A percentile compares a stretch with the other conserved stretches of the same genome.
Conservation (phyloP, 2,329 filamentous ascomycete species). For the Daldinia sp. region DNA sequence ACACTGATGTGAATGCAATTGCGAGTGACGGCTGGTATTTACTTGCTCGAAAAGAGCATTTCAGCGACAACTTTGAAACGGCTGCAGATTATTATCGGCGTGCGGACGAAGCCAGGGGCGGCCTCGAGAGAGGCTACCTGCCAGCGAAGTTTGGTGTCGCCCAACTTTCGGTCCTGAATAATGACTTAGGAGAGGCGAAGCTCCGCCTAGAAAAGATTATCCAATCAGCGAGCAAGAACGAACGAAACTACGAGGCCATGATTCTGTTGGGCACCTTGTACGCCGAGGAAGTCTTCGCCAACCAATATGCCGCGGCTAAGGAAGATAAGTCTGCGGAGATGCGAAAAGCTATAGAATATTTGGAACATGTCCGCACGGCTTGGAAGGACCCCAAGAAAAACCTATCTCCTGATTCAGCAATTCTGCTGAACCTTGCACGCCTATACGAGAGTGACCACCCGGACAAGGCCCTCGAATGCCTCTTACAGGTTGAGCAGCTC, state of each 20-base stretch:
- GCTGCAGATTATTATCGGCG: constrained; percentile 88
- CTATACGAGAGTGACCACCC: constrained; percentile 87
- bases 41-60: constrained; percentile 89
- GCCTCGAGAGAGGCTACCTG: constrained; percentile 87
- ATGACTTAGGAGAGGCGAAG: constrained; percentile 90
- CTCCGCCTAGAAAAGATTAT: constrained; percentile 94
- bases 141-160: constrained; percentile 95
- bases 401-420: constrained; percentile 80
- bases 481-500: constrained; percentile 90
- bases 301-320: constrained; percentile 73
- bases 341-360: constrained; percentile 84
- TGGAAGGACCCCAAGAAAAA: constrained; percentile 96
- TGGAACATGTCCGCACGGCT: constrained; percentile 83
- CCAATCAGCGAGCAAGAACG: constrained; percentile 74
- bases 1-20: constrained; percentile 94
- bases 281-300: constrained; percentile 90
- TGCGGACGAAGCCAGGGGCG: constrained; percentile 90
- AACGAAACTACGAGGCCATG: constrained; percentile 80
- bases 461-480: constrained; percentile 89
- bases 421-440: constrained; percentile 88
- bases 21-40: constrained; percentile 98
- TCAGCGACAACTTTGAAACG: constrained; percentile 75
- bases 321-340: constrained; percentile 88
- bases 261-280: constrained; percentile 89
- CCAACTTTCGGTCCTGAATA: constrained; percentile 84